Conservation (phyloP, 2,329 filamentous ascomycete genomes). For the Verticillium isaacii region DNA sequence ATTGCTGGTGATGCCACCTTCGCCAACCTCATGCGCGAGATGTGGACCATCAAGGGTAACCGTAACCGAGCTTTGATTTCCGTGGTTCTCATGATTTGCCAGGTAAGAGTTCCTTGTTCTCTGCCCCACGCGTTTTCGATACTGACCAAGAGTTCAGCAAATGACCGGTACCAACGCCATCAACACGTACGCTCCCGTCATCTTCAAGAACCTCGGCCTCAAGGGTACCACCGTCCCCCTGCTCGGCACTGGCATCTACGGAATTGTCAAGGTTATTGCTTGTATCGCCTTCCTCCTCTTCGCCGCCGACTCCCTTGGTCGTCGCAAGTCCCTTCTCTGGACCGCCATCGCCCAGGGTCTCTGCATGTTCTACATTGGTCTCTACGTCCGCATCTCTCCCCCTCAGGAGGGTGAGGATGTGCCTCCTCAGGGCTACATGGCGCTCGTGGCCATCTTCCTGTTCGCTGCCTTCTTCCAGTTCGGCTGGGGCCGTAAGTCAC, state of each 20-base stretch:
- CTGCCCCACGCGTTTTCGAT: neutral
- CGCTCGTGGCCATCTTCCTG: conserved; percentile 61
- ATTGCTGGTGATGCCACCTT: conserved; percentile 38
- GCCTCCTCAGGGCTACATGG: conserved; percentile 58
- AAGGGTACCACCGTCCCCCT: conserved; percentile 45
- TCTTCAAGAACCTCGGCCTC: conserved; percentile 28
- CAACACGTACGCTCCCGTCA: conserved; percentile 28
- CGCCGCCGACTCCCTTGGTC: conserved; percentile 55
- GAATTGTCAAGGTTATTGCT: conserved; percentile 55
- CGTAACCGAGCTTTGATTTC: conserved; percentile 54
- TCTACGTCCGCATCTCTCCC: conserved; percentile 56
- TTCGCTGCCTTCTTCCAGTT: conserved; percentile 53
- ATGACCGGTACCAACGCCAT: conserved; percentile 50
- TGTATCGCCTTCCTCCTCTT: conserved; percentile 56
- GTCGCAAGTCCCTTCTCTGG: conserved; percentile 52
- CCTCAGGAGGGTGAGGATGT: conserved; percentile 43
- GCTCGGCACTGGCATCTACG: conserved; percentile 60
- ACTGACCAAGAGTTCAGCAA: conserved; percentile 26
- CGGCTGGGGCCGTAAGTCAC: conserved; percentile 44
- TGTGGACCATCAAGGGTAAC: conserved; percentile 53
- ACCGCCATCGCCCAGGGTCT: conserved; percentile 55
- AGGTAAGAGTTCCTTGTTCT: conserved; percentile 21
- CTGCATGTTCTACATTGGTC: conserved; percentile 62
- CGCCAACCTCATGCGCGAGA: conserved; percentile 54
- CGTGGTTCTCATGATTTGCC: conserved; percentile 53